Conservation (phyloP, 148 eudicot species). For the Hydrangea macrophylla region DNA sequence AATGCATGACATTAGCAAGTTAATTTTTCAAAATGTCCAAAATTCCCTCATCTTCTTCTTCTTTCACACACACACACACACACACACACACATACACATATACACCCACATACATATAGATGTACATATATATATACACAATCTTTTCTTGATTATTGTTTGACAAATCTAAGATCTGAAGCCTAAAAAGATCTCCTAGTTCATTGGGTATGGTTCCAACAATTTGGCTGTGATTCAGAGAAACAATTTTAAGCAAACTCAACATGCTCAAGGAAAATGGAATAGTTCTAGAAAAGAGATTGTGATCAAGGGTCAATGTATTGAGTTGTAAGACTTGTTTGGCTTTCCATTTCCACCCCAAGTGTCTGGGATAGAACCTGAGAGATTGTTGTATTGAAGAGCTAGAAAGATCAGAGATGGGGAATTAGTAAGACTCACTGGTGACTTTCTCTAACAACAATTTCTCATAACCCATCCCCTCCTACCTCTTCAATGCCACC, state of each 20-base stretch:
- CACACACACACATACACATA: no score
- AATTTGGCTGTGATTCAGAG: conserved; percentile 51
- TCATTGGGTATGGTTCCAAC: conserved; percentile 43
- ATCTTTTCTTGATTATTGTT: no score
- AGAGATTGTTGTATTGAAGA: conserved; percentile 64
- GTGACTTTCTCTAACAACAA: no score
- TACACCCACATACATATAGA: no score
- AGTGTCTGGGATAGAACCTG: conserved; percentile 55
- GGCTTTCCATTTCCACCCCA: conserved; percentile 31
- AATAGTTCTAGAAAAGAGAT: conserved; percentile 49
- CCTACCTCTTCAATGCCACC: no score
- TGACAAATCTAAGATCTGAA: conserved; percentile 44
- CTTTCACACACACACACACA: no score
- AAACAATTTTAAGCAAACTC: conserved; percentile 38
- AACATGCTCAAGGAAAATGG: conserved; percentile 56
- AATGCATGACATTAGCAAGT: no score
- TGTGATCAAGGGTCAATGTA: conserved; percentile 52
- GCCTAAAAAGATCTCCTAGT: conserved; percentile 24
- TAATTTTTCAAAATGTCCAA: no score
- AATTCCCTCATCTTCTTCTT: no score
- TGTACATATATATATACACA: no score
- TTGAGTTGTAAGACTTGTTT: conserved; percentile 30
- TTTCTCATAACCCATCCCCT: no score
- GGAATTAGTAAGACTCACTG: conserved; percentile 37
- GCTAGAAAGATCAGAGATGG: conserved; percentile 56